Evolutionary conservation across 257 asterid species (phyloP), one percentile per base, ranked within the genome.

Genomic region (Nyctanthes arbortristis): DNA sequence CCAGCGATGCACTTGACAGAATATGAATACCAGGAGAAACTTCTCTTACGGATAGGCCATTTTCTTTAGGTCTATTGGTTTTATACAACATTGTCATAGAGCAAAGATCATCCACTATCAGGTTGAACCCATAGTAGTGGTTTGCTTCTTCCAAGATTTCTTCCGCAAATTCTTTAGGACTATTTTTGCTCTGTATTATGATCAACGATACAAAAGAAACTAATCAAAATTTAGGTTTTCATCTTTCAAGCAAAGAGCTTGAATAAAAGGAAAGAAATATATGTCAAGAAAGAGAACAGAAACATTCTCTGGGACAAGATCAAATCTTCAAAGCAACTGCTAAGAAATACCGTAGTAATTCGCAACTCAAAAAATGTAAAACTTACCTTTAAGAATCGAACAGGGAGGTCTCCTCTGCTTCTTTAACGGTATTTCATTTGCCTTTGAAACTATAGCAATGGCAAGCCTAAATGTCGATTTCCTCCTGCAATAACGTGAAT

Each of bases 1-100:
- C 93, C 25, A 93, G 84, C 35, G 52, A 65, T 12, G 98, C 96
- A 79, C 90, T 93, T 3, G 97, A 85, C 70, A 93, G 66, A 7
- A 90, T 95, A 40, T 93, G 98, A 78, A 92, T 80, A 57, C 98
- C 98, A 28, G 97, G 88, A 63, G 89, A 73, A 74, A 93, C 97
- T 79, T 80, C 67, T 43, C 68, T 55, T 2, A 73, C 77, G 18
- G 79, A 74, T 16, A 70, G 24, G 67, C 83, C 87, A 1, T 24
- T 67, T 33, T 68, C 82, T 63, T 77, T 68, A 2, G 89, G 85
- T 74, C 97, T 82, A 79, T 93, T 93, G 74, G 96, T 90, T 55
- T 90, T 79, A 69, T 88, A 93, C 61, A 85, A 63, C 98, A 90
- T 90, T 70, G 72, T 78, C 93, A 84, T 82, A 18, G 89, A 78